phyloP scores from a whole-genome alignment of 495 filamentous ascomycete genomes.

The Penicillium bovifimosum region DNA sequence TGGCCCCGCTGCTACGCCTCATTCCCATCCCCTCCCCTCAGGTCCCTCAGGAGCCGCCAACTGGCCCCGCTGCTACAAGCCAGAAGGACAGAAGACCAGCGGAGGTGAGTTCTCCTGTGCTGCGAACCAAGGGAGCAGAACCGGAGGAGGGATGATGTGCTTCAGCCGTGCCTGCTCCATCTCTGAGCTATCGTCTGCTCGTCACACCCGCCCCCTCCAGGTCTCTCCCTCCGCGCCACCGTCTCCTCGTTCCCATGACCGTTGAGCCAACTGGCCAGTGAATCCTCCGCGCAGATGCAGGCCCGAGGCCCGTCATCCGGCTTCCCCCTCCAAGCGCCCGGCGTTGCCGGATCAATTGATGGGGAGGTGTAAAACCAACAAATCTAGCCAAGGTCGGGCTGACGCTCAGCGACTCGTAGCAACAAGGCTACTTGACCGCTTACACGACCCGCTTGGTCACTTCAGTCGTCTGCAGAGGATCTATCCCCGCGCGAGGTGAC shows the following conservation, averaged over 20 bases:
- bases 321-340: not conserved
- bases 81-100: no score
- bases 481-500: slow-evolving; percentile 55
- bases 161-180: not conserved
- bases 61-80: no score
- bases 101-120: no score
- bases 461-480: slow-evolving; percentile 64
- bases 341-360: slow-evolving; percentile 8
- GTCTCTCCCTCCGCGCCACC: not conserved
- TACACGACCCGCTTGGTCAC: slow-evolving; percentile 54
- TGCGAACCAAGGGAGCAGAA: no score
- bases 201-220: not conserved
- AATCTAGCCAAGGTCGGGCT: slow-evolving; percentile 51
- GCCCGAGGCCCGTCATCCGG: not conserved
- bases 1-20: no score
- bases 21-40: no score
- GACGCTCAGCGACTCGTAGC: slow-evolving; percentile 59
- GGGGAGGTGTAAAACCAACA: slow-evolving; percentile 16
- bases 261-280: not conserved
- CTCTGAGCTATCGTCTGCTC: not conserved
- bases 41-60: no score
- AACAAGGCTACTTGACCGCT: slow-evolving; percentile 60
- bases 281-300: not conserved
- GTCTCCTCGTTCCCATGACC: not conserved
- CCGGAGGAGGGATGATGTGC: no score